Evolutionary conservation across 805 yeast species (phyloP), one percentile per base, ranked within the genome.

Genomic region (Teunomyces gatunensis): DNA sequence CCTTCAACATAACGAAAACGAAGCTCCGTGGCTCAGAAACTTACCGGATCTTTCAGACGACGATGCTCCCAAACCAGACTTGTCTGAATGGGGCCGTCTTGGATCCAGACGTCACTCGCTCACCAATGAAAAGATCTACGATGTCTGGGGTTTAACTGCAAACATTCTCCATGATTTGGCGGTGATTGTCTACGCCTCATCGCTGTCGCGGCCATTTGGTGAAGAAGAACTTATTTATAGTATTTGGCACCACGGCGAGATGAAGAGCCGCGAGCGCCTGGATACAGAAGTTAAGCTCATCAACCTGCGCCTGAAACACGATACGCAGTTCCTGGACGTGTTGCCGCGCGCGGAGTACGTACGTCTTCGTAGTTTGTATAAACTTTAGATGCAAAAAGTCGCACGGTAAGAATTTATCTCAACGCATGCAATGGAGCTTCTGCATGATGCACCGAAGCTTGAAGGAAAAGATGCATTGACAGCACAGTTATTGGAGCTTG

Each of bases 91-190:
- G 77, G 78, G 78, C 12, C 58, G 67, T 43, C 51, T 63, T 40
- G 78, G 78, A 2, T 58, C 73, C 7, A 56, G 76, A 42, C 51
- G 73, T 18, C 67, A 71, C 47, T 58, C 68, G 10, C 59, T 52
- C 18, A 61, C 76, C 54, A 59, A 80, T 61, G 69, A 67, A 39
- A 72, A 75, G 47, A 75, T 83, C 33, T 80, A 86, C 57, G 87
- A 85, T 57, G 83, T 87, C 4, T 87, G 94, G 95, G 95, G 95
- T 0, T 66, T 87, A 32, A 87, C 94, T 0, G 92, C 91, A 2
- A 85, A 85, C 58, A 86, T 87, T 7, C 60, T 87, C n/a, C 87
- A 80, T 56, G 92, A 87, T 59, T 58, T 87, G 25, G 84, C 89
- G 1, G 75, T 74, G 47, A 71, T 85, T 7, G 68, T 78, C 3